phyloP scores from a whole-genome alignment of 345 rosid species.

The Lepidium africanum region DNA sequence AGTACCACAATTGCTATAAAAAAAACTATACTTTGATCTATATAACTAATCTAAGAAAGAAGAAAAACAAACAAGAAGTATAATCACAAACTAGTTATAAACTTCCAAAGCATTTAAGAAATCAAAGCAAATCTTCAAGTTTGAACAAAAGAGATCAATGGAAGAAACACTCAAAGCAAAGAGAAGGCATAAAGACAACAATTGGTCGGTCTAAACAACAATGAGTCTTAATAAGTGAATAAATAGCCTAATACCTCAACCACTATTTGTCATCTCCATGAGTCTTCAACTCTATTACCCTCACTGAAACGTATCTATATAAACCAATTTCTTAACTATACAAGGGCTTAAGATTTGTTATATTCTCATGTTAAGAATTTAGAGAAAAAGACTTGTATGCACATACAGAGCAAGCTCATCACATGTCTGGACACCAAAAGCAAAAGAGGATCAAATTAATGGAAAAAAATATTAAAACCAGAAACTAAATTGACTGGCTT shows the following conservation, averaged over 20 bases:
- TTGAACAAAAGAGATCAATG: too few relatives aligned
- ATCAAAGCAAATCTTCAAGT: too few relatives aligned
- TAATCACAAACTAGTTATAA: too few relatives aligned
- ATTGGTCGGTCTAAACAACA: background rate
- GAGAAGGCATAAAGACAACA: too few relatives aligned
- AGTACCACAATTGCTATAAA: too few relatives aligned
- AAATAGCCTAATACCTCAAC: slow-evolving; percentile 81
- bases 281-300: slow-evolving; percentile 62
- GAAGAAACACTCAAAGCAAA: too few relatives aligned
- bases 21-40: too few relatives aligned
- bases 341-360: background rate
- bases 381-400: background rate
- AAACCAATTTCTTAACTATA: background rate
- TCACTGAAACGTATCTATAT: slow-evolving; percentile 59
- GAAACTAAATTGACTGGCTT: background rate
- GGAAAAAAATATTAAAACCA: background rate
- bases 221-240: slow-evolving; percentile 62
- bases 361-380: background rate
- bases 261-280: slow-evolving; percentile 62
- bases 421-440: slow-evolving; percentile 46
- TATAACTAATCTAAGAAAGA: too few relatives aligned
- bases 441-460: background rate
- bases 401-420: slow-evolving; percentile 77
- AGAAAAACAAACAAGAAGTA: too few relatives aligned
- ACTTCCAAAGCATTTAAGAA: too few relatives aligned